Base-by-base conservation (phyloP, 2,329 filamentous ascomycete genomes). In the Xylariales sp. region DNA sequence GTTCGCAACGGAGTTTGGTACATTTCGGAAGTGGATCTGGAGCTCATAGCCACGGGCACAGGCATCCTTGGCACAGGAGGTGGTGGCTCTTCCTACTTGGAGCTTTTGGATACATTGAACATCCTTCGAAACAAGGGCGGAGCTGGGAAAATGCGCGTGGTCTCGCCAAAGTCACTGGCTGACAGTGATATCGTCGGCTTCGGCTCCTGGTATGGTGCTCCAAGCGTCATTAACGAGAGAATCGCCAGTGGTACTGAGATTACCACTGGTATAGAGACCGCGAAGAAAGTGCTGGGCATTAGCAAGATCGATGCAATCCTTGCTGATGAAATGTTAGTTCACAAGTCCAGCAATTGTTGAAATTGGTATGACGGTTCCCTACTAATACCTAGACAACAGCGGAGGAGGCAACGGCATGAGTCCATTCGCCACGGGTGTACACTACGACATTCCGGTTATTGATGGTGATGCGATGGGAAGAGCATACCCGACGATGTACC, bases 1-100 rank as follows among this genome's bases (percentile, higher is more conserved):
- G 34, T 37, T 17, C 23, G 17, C 15, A 19, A 29, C 17, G 34
- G 34, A 6, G 12, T 37, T 14, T 37, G 34, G 25, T 37, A 37
- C 15, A 15, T 37, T 16, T 37, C 34, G 8, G 34, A 37, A 11
- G 34, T 20, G 4, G 34, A 37, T 18, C 12, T 37, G 18, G 34
- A 37, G 16, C 28, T 37, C 24, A 37, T 37, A 10, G 15, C 34
- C 10, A 37, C 25, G 3, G 34, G 34, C 2, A 19, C 24, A 15
- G 34, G 34, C 6, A 37, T 37, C 6, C 34, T 37, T 17, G 34
- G 34, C n/a, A 37, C 34, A 5, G 34, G 34, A n/a, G 33, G 33
- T 12, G 33, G 33, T 12, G 33, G 33, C 14, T 23, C 33, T 12
- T 25, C 33, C 6, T 23, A 35, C 15, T 15, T 25, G 12, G 33